These are phyloP conservation scores for Helianthus annuus DNA, from an alignment of 129 eudicot genomes.

Conservation along the genomic window DNA sequence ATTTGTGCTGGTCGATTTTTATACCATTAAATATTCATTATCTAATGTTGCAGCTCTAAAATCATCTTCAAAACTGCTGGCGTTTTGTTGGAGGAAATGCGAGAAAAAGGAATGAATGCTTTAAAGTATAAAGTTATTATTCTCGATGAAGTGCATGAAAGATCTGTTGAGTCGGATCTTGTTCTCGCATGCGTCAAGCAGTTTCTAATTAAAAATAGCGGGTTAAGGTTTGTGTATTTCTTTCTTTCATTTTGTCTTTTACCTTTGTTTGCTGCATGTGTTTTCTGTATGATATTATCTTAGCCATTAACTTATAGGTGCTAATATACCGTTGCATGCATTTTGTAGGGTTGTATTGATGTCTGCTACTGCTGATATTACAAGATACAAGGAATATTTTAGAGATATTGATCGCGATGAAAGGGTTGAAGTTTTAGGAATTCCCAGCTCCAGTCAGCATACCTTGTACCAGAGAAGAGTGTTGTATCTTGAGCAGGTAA, in stretches of 20 bases:
- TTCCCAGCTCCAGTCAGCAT: constrained; percentile 74
- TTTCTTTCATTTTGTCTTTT: constrained; percentile 16
- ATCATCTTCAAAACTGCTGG: constrained; percentile 98
- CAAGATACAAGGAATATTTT: constrained; percentile 85
- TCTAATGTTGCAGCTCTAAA: constrained; percentile 62
- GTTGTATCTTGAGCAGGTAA: constrained; percentile 85
- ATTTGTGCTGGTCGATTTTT: constrained; percentile 4
- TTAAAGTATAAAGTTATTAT: constrained; percentile 87
- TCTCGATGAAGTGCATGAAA: constrained; percentile 97
- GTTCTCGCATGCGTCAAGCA: constrained; percentile 97
- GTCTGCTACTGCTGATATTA: constrained; percentile 97
- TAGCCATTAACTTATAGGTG: not conserved
- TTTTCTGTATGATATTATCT: not conserved
- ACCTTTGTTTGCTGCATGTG: not conserved
- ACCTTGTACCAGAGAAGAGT: constrained; percentile 64
- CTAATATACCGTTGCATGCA: not conserved
- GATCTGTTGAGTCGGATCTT: constrained; percentile 98
- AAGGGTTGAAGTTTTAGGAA: constrained; percentile 88
- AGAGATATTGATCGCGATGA: constrained; percentile 88
- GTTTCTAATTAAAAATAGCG: constrained; percentile 62
- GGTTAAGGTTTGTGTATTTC: constrained; percentile 54
- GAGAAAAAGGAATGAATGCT: constrained; percentile 84
- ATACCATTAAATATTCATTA: not conserved
- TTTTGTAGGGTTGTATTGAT: constrained; percentile 89
- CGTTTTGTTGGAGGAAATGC: constrained; percentile 95